A percentile compares a stretch with the other conserved stretches of the same genome.
Evolutionary conservation across 352 stramenopile genomes (phyloP).

Genomic region (Globisporangium cylindrosporum): DNA sequence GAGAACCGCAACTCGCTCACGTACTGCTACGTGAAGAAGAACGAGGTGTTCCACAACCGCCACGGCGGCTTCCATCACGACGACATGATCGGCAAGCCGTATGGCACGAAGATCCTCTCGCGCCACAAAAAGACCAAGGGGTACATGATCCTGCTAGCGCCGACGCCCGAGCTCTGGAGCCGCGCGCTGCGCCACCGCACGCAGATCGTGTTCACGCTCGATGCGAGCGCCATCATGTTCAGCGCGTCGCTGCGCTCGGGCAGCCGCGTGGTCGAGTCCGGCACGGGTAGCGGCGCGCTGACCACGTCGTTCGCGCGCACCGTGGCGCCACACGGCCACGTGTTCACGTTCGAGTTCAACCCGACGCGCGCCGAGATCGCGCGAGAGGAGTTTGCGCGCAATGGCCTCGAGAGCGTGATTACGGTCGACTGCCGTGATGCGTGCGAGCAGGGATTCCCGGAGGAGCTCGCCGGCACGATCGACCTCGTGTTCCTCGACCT

Average conservation of each 20-base stretch:
- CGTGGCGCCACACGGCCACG: constrained; percentile 86
- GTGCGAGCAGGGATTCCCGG: constrained; percentile 88
- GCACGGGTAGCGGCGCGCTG: constrained; percentile 91
- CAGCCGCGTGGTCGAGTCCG: constrained; percentile 91
- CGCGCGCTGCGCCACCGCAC: constrained; percentile 90
- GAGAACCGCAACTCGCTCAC: constrained; percentile 94
- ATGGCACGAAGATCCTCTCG: constrained; percentile 76
- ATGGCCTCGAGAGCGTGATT: constrained; percentile 90
- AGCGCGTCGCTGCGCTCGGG: constrained; percentile 88
- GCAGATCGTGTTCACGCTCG: constrained; percentile 97
- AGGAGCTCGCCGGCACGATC: constrained; percentile 60
- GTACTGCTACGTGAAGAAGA: constrained; percentile 92
- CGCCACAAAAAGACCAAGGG: constrained; percentile 66
- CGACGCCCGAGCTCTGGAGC: constrained; percentile 97
- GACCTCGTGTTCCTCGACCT: constrained; percentile 98
- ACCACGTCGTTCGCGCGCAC: constrained; percentile 91
- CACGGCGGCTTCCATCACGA: constrained; percentile 97
- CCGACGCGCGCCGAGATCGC: constrained; percentile 89
- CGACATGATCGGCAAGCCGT: constrained; percentile 91
- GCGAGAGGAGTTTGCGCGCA: constrained; percentile 91
- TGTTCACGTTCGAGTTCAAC: constrained; percentile 99
- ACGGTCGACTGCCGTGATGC: constrained; percentile 95
- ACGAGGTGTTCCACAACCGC: constrained; percentile 94
- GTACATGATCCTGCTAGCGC: constrained; percentile 94
- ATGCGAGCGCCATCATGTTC: constrained; percentile 93